Evolutionary conservation across 441 rosid species (phyloP).

Genomic region (Erodium chrysanthum): DNA sequence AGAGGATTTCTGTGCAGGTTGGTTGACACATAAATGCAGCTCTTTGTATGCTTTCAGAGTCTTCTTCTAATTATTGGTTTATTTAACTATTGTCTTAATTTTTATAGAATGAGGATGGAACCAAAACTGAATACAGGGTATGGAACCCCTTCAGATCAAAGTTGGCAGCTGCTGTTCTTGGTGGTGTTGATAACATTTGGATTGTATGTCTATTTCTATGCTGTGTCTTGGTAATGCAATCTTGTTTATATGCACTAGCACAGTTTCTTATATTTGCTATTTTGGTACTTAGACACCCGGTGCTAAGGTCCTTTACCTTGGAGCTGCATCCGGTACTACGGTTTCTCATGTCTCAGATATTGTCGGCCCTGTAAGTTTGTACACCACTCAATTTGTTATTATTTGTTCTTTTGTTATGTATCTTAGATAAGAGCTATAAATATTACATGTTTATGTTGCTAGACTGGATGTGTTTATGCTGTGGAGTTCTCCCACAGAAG

Average conservation of each 20-base stretch:
- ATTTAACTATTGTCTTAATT: not conserved
- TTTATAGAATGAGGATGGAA: slow-evolving; percentile 73
- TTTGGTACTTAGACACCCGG: slow-evolving; percentile 49
- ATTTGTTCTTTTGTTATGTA: not conserved
- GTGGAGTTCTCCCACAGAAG: slow-evolving; percentile 89
- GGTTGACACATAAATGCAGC: too few relatives aligned
- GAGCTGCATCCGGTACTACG: slow-evolving; percentile 87
- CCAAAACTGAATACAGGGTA: slow-evolving; percentile 71
- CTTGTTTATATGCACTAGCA: too few relatives aligned
- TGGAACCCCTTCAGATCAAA: slow-evolving; percentile 95
- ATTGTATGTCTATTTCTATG: slow-evolving; percentile 39
- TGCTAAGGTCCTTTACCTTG: slow-evolving; percentile 75
- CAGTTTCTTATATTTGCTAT: too few relatives aligned
- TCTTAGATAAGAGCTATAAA: not conserved
- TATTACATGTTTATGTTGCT: slow-evolving; percentile 1
- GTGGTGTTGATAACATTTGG: slow-evolving; percentile 86
- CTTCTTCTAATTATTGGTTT: not conserved
- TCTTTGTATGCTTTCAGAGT: too few relatives aligned
- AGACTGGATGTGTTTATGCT: slow-evolving; percentile 78
- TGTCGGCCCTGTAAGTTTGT: slow-evolving; percentile 67
- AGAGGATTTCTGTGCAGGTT: slow-evolving; percentile 83
- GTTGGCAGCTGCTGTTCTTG: slow-evolving; percentile 84
- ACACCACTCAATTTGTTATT: not conserved
- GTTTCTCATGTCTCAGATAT: slow-evolving; percentile 83
- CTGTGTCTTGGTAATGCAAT: too few relatives aligned